Conservation (phyloP, 805 yeast genomes). For the Monosporozyma unispora region DNA sequence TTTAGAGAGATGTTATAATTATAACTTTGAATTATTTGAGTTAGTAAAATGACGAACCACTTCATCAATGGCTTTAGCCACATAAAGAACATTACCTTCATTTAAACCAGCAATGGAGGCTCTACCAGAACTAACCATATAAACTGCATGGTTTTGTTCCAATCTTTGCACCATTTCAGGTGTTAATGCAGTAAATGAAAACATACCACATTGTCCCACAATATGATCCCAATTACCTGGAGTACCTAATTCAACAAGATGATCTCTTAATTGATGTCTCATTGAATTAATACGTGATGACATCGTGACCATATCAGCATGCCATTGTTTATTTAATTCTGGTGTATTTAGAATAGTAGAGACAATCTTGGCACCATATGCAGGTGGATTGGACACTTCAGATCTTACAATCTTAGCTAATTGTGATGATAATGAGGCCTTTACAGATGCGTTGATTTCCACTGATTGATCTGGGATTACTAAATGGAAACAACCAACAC, state of each 20-base stretch:
- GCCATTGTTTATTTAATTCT: slow-evolving; percentile 72
- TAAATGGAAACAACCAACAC: slow-evolving; percentile 88
- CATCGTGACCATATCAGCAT: slow-evolving; percentile 75
- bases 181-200: slow-evolving; percentile 82
- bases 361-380: slow-evolving; percentile 90
- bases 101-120: slow-evolving; percentile 92
- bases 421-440: slow-evolving; percentile 62
- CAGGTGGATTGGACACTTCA: slow-evolving; percentile 89
- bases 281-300: slow-evolving; percentile 70
- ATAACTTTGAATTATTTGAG: slow-evolving; percentile 5
- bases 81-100: slow-evolving; percentile 63
- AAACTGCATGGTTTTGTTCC: slow-evolving; percentile 71
- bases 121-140: slow-evolving; percentile 75
- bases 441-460: slow-evolving; percentile 33
- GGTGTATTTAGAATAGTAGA: slow-evolving; percentile 60
- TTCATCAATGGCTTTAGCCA: slow-evolving; percentile 74
- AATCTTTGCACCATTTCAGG: slow-evolving; percentile 68
- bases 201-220: slow-evolving; percentile 89
- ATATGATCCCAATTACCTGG: slow-evolving; percentile 94
- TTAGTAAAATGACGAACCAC: slow-evolving; percentile 41
- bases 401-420: slow-evolving; percentile 67
- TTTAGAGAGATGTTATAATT: not conserved
- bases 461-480: slow-evolving; percentile 38
- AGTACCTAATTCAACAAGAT: slow-evolving; percentile 54
- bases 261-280: slow-evolving; percentile 60